Conservation (phyloP, 2,329 filamentous ascomycete genomes). For the Alternaria sp. region DNA sequence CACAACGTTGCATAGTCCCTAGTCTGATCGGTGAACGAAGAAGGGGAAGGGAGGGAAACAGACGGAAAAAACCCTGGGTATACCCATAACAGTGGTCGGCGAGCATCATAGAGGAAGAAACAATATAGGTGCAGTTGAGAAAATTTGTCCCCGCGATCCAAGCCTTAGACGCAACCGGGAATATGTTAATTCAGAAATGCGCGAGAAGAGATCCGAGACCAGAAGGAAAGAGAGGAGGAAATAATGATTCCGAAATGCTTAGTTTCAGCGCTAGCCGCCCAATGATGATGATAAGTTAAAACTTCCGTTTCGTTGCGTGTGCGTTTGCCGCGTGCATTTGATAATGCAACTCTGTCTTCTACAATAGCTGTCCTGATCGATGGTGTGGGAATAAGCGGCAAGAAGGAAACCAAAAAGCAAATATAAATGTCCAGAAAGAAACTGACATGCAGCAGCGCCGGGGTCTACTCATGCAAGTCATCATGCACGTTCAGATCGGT, state of each 20-base stretch:
- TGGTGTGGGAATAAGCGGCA: not conserved
- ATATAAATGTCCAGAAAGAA: constrained; percentile 8
- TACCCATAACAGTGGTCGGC: not conserved
- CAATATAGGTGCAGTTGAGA: not conserved
- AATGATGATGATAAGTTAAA: constrained; percentile 28
- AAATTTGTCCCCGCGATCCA: not conserved
- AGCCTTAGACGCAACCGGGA: not conserved
- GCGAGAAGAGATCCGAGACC: constrained; percentile 7
- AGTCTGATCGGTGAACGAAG: constrained; percentile 7
- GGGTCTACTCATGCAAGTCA: constrained; percentile 17
- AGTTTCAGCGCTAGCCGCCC: constrained; percentile 41
- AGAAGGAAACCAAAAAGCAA: constrained; percentile 5
- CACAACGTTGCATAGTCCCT: constrained; percentile 1
- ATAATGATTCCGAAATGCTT: constrained; percentile 24
- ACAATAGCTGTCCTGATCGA: constrained; percentile 1
- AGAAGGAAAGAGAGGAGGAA: constrained; percentile 15
- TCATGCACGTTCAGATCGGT: constrained; percentile 16
- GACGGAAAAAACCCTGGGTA: not conserved
- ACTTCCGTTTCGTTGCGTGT: constrained; percentile 4
- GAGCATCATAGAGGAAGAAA: not conserved
- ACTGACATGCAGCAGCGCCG: constrained; percentile 8
- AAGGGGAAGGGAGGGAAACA: not conserved
- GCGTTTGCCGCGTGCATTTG: constrained; percentile 6
- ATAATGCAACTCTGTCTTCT: not conserved
- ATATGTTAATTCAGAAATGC: constrained; percentile 5